Percentiles rank a stretch among this genome's conserved stretches.
phyloP scores from a whole-genome alignment of 2,329 filamentous ascomycete genomes.

The Colletotrichum eleusines region DNA sequence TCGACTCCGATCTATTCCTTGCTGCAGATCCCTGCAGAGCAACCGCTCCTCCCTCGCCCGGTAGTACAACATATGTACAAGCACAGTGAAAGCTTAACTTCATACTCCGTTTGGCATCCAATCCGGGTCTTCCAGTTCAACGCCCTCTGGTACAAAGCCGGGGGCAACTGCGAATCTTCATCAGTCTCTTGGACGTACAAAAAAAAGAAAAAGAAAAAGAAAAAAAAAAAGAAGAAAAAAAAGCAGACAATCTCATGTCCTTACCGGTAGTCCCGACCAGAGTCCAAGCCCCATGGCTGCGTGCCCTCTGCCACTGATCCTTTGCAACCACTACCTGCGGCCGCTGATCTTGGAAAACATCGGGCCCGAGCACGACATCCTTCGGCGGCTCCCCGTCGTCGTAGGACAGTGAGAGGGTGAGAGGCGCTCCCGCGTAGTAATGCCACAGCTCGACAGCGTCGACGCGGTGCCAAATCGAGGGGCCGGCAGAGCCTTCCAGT shows the following conservation, averaged over 20 bases:
- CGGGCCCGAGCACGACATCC: constrained; percentile 54
- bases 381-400: constrained; percentile 56
- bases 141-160: neutral
- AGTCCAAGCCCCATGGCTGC: constrained; percentile 61
- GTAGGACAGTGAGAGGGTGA: constrained; percentile 58
- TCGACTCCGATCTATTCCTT: neutral
- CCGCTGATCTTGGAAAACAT: constrained; percentile 56
- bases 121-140: constrained; percentile 11
- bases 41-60: no score
- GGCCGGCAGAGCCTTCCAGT: constrained; percentile 56
- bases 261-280: constrained; percentile 55
- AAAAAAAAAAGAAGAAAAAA: neutral
- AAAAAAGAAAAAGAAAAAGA: neutral
- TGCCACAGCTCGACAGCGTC: constrained; percentile 66
- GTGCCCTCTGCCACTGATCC: constrained; percentile 60
- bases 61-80: no score
- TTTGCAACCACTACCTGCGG: constrained; percentile 59
- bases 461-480: constrained; percentile 64
- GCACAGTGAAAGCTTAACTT: neutral
- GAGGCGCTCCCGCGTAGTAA: constrained; percentile 64
- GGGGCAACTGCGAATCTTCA: neutral
- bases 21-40: neutral
- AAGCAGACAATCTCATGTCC: neutral
- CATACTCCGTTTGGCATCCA: constrained; percentile 22
- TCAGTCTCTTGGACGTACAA: neutral